These are phyloP conservation scores for Xylariaceae sp. DNA, from an alignment of 2,329 filamentous ascomycete species.

Conservation along the genomic window DNA sequence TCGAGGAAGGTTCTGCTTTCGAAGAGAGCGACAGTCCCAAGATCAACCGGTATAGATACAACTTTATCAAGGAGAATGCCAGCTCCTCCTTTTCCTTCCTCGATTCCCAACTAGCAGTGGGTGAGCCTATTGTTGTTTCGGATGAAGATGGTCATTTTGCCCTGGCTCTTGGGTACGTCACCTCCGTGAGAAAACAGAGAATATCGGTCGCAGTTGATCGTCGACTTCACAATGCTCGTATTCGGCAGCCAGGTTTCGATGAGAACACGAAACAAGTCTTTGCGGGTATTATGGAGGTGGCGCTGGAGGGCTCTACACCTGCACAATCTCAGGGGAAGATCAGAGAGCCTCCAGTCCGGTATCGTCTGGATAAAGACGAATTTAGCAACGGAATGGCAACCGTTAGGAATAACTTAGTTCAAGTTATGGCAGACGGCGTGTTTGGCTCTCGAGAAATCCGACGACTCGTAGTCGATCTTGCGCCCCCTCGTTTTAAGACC, in stretches of 20 bases:
- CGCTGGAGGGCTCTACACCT: slow-evolving; percentile 49
- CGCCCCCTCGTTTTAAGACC: slow-evolving; percentile 68
- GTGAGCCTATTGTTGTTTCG: slow-evolving; percentile 93
- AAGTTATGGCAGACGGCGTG: slow-evolving; percentile 79
- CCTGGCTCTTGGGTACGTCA: slow-evolving; percentile 86
- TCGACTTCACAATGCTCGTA: slow-evolving; percentile 79
- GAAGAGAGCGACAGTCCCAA: slow-evolving; percentile 69
- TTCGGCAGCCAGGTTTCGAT: slow-evolving; percentile 72
- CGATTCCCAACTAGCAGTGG: slow-evolving; percentile 81
- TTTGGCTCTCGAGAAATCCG: slow-evolving; percentile 70
- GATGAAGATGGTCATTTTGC: slow-evolving; percentile 95
- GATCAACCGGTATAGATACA: slow-evolving; percentile 90
- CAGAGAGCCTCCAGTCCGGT: slow-evolving; percentile 57
- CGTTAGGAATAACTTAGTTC: slow-evolving; percentile 88
- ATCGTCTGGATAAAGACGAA: slow-evolving; percentile 93
- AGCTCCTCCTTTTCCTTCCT: slow-evolving; percentile 71
- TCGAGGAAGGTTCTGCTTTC: slow-evolving; percentile 70
- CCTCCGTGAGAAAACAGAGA: slow-evolving; percentile 66
- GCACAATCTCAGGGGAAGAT: slow-evolving; percentile 50
- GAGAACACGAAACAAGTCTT: slow-evolving; percentile 77
- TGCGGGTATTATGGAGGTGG: slow-evolving; percentile 85
- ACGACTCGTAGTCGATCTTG: slow-evolving; percentile 73
- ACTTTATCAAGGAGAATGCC: slow-evolving; percentile 67
- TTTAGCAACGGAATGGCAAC: slow-evolving; percentile 98
- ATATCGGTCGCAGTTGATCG: slow-evolving; percentile 90